Evolutionary conservation across 805 yeast species (phyloP).

Genomic region (Brettanomyces anomalus): DNA sequence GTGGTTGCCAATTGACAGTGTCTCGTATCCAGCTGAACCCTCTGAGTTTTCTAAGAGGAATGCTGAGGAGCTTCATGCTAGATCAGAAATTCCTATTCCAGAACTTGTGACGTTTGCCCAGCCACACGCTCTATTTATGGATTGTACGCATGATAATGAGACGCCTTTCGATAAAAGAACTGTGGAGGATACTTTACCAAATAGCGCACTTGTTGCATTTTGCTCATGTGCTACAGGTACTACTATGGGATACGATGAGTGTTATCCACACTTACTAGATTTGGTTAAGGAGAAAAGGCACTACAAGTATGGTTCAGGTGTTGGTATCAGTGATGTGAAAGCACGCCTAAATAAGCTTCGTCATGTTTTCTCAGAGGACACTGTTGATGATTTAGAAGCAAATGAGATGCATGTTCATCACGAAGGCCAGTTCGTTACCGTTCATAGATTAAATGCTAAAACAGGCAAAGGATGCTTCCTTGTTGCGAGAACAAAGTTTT

Average conservation of each 20-base stretch:
- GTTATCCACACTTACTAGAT: conserved; percentile 73
- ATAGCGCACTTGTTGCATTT: conserved; percentile 88
- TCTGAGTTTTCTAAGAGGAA: conserved; percentile 20
- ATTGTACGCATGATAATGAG: conserved; percentile 95
- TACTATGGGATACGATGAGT: conserved; percentile 88
- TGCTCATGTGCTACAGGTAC: conserved; percentile 94
- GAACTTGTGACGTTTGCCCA: conserved; percentile 53
- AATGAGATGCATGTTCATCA: conserved; percentile 93
- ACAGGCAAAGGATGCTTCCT: conserved; percentile 86
- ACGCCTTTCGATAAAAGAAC: conserved; percentile 85
- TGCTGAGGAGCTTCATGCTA: conserved; percentile 25
- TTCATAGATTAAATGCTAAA: conserved; percentile 75
- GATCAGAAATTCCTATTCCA: conserved; percentile 63
- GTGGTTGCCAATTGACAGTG: conserved; percentile 68
- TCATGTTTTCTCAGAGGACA: conserved; percentile 43
- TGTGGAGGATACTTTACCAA: conserved; percentile 88
- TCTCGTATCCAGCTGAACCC: conserved; percentile 53
- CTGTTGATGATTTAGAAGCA: conserved; percentile 42
- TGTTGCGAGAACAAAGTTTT: conserved; percentile 79
- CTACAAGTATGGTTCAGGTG: conserved; percentile 55
- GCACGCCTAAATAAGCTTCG: conserved; percentile 49
- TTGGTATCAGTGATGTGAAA: conserved; percentile 81
- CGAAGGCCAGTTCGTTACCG: conserved; percentile 85
- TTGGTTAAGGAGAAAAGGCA: conserved; percentile 68
- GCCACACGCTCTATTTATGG: conserved; percentile 96